Percentiles rank a stretch among this genome's conserved stretches.
Evolutionary conservation across 768 basidiomycete genomes (phyloP).

Genomic region (Phlebiopsis flavidoalba): DNA sequence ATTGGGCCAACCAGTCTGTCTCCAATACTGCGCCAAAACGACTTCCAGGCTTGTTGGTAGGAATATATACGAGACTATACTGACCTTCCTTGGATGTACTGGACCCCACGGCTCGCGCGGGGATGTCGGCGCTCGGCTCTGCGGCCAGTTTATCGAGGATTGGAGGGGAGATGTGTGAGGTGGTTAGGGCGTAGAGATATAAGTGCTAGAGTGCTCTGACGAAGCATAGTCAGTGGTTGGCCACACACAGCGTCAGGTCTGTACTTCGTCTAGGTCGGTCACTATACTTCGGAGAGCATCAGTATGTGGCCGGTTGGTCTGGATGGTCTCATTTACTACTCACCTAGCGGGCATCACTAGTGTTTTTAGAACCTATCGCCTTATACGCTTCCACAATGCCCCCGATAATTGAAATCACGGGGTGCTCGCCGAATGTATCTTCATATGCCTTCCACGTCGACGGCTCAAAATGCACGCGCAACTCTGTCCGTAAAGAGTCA

Average conservation of each 20-base stretch:
- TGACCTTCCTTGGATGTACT: conserved; percentile 1
- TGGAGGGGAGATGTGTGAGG: conserved; percentile 36
- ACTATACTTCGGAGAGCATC: conserved; percentile 29
- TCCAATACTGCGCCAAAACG: not conserved
- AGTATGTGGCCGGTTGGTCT: not conserved
- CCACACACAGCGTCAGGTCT: not conserved
- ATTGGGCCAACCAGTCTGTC: conserved; percentile 32
- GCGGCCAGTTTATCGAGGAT: conserved; percentile 35
- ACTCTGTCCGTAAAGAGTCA: conserved; percentile 23
- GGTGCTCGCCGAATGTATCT: conserved; percentile 35
- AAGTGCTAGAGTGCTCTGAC: conserved; percentile 38
- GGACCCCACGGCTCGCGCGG: not conserved
- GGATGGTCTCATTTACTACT: not conserved
- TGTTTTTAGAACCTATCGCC: conserved; percentile 31
- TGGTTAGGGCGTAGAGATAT: conserved; percentile 36
- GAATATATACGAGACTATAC: not conserved
- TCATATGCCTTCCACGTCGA: conserved; percentile 34
- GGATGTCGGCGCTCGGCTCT: not conserved
- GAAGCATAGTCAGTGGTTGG: not conserved
- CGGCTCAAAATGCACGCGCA: conserved; percentile 43
- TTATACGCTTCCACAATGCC: conserved; percentile 35
- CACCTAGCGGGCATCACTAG: conserved; percentile 49
- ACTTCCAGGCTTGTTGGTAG: not conserved
- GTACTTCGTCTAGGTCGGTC: conserved; percentile 34
- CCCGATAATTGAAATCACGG: conserved; percentile 35